Percentiles rank a stretch among this genome's conserved stretches.
Conservation (phyloP, 306 rosid genomes). For the Prinsepia uniflora region DNA sequence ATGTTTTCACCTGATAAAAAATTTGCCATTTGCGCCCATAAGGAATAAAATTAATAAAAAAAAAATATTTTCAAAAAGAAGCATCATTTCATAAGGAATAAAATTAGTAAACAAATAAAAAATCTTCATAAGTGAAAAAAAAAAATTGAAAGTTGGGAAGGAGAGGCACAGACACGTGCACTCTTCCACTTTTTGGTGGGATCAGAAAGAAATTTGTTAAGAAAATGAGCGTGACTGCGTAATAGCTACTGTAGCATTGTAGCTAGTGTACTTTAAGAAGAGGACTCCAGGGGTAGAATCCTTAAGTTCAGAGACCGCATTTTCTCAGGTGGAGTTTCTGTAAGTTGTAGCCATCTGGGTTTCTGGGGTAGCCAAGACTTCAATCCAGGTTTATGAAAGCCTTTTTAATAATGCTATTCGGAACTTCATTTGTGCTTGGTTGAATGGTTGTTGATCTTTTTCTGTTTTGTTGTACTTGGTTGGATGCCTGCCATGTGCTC, state of each 20-base stretch:
- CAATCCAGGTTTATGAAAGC: not conserved
- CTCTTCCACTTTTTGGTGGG: not conserved
- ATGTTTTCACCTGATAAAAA: too few relatives aligned
- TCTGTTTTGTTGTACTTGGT: not conserved
- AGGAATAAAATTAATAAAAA: too few relatives aligned
- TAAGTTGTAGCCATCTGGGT: not conserved
- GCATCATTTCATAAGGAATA: too few relatives aligned
- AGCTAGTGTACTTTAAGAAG: not conserved
- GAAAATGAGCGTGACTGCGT: not conserved
- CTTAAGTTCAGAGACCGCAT: not conserved
- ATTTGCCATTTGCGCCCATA: too few relatives aligned
- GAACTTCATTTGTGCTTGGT: not conserved
- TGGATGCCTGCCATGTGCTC: not conserved
- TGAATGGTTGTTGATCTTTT: not conserved
- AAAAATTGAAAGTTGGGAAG: too few relatives aligned
- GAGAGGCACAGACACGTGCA: not conserved
- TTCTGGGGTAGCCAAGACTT: not conserved
- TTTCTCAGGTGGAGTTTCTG: constrained; percentile 1
- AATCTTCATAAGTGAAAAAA: too few relatives aligned
- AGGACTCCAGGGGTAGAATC: not conserved
- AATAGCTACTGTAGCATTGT: not conserved
- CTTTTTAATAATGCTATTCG: not conserved
- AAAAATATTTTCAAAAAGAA: too few relatives aligned
- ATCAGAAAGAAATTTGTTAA: not conserved
- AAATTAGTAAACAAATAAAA: too few relatives aligned